Percentiles rank a stretch among this genome's conserved stretches.
Evolutionary conservation across 1,284 basidiomycete species (phyloP).

Genomic region (Moesziomyces aphidis): DNA sequence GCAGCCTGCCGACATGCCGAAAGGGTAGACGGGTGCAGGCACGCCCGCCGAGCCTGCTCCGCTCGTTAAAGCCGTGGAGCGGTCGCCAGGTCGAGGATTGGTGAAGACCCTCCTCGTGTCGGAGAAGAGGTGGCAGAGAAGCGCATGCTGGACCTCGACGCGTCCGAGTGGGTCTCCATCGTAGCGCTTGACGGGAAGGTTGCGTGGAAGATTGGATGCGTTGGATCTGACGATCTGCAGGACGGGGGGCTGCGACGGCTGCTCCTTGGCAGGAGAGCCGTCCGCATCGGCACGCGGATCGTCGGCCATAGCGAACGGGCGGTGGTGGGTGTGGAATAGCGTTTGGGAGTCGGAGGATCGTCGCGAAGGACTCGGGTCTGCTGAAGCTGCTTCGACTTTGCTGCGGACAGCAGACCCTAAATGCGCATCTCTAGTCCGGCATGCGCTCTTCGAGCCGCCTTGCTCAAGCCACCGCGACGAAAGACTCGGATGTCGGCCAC

Average conservation of each 20-base stretch:
- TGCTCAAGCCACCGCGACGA: background rate
- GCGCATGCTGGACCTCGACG: slow-evolving; percentile 83
- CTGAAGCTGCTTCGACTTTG: too few species aligned
- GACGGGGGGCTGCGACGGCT: slow-evolving; percentile 18
- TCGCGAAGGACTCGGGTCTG: too few species aligned
- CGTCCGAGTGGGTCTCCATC: slow-evolving; percentile 63
- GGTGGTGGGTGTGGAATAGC: background rate
- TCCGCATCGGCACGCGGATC: slow-evolving; percentile 14
- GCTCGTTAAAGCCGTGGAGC: slow-evolving; percentile 27
- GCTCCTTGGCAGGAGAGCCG: slow-evolving; percentile 9
- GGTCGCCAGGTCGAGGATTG: slow-evolving; percentile 69
- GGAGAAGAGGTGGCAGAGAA: slow-evolving; percentile 81
- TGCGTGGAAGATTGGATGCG: slow-evolving; percentile 52
- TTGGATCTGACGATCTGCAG: slow-evolving; percentile 34
- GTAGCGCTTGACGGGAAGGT: slow-evolving; percentile 65
- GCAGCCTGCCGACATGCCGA: slow-evolving; percentile 58
- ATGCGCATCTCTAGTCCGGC: too few species aligned
- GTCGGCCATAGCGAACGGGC: background rate
- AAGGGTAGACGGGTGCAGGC: slow-evolving; percentile 60
- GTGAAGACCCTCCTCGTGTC: slow-evolving; percentile 80
- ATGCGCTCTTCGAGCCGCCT: background rate
- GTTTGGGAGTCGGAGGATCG: too few species aligned
- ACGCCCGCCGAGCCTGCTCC: slow-evolving; percentile 22
- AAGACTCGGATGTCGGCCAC: background rate
- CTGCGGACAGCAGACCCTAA: background rate